Evolutionary conservation across 768 basidiomycete genomes (phyloP).

Genomic region (Russula earlei): DNA sequence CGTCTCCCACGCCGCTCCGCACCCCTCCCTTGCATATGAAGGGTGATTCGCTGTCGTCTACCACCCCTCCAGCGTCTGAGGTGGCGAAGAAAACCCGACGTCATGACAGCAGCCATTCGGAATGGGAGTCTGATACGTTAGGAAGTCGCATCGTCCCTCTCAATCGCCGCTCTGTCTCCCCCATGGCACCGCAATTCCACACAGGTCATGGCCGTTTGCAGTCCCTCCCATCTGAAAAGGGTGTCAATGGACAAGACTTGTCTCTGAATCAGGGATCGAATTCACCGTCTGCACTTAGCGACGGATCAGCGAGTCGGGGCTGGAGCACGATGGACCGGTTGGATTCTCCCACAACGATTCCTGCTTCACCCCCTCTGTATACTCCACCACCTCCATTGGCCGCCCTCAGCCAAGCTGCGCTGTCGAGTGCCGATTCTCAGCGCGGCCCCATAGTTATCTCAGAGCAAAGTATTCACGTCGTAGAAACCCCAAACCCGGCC

Average conservation of each 20-base stretch:
- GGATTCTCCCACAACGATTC: slow-evolving; percentile 34
- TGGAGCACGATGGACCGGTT: slow-evolving; percentile 28
- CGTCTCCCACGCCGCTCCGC: slow-evolving; percentile 16
- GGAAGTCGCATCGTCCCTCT: slow-evolving; percentile 51
- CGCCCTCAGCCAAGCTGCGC: slow-evolving; percentile 23
- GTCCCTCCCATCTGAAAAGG: slow-evolving; percentile 28
- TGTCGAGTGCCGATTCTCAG: slow-evolving; percentile 25
- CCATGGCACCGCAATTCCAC: slow-evolving; percentile 41
- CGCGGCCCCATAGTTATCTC: slow-evolving; percentile 28
- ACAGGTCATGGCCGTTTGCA: slow-evolving; percentile 24
- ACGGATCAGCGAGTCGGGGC: slow-evolving; percentile 22
- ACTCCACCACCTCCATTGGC: slow-evolving; percentile 29
- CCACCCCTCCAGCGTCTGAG: slow-evolving; percentile 54
- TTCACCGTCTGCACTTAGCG: slow-evolving; percentile 17
- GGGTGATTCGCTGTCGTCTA: slow-evolving; percentile 49
- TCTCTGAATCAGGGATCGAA: neutral
- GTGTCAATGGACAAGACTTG: neutral
- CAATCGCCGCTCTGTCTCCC: slow-evolving; percentile 60
- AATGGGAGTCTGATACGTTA: slow-evolving; percentile 47
- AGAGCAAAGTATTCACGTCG: slow-evolving; percentile 23
- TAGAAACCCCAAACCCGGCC: slow-evolving; percentile 25
- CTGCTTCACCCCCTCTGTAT: slow-evolving; percentile 32
- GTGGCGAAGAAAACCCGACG: slow-evolving; percentile 29
- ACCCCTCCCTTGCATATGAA: slow-evolving; percentile 24
- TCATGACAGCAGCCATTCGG: slow-evolving; percentile 32